Evolutionary conservation across 441 rosid genomes (phyloP).

Genomic region (Jatropha multifida): DNA sequence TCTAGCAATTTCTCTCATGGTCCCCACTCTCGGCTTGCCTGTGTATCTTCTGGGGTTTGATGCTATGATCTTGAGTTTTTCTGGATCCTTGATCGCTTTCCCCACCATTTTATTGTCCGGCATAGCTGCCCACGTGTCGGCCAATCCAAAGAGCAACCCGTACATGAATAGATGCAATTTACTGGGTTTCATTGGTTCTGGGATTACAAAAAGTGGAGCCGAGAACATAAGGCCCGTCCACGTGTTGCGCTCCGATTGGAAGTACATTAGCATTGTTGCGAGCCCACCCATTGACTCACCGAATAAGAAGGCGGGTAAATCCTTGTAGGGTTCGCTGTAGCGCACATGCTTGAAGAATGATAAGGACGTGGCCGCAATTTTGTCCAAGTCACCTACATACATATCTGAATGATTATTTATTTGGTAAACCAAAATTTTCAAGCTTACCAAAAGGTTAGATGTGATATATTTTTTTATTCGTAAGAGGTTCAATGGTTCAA

Average conservation of each 20-base stretch:
- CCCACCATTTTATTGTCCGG: conserved; percentile 84
- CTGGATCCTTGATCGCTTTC: conserved; percentile 72
- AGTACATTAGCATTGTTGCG: conserved; percentile 77
- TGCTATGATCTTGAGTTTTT: conserved; percentile 74
- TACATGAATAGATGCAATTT: conserved; percentile 59
- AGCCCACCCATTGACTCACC: conserved; percentile 98
- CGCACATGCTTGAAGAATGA: conserved; percentile 76
- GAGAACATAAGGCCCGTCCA: conserved; percentile 96
- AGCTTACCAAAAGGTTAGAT: too few species aligned
- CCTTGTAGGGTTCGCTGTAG: conserved; percentile 58
- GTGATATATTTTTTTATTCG: too few species aligned
- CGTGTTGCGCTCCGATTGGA: conserved; percentile 66
- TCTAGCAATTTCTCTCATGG: conserved; percentile 81
- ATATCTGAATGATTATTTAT: too few species aligned
- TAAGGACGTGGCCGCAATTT: conserved; percentile 70
- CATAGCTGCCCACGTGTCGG: conserved; percentile 94
- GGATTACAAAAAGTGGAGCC: conserved; percentile 88
- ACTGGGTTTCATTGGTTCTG: conserved; percentile 84
- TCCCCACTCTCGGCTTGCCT: conserved; percentile 82
- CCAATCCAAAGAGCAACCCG: conserved; percentile 78
- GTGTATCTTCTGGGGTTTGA: conserved; percentile 79
- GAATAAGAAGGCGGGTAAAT: conserved; percentile 71
- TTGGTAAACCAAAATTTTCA: too few species aligned
- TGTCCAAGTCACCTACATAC: conserved; percentile 70
- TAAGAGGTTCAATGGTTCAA: too few species aligned